Percentiles rank a stretch among this genome's conserved stretches.
phyloP scores from a whole-genome alignment of 176 grass and related monocot species.

The Calamus simplicifolius region DNA sequence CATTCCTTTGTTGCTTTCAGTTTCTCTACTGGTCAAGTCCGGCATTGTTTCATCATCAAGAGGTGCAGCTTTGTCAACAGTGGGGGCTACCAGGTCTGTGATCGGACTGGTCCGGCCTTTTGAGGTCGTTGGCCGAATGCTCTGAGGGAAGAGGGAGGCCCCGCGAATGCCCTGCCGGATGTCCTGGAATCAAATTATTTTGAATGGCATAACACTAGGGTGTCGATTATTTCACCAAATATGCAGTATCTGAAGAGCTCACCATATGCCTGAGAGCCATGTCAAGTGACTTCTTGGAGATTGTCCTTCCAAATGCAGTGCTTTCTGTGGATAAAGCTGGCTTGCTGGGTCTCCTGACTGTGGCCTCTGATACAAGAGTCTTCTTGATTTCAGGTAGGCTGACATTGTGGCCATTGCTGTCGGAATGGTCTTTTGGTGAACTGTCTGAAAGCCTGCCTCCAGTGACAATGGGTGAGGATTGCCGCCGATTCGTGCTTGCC shows the following conservation, averaged over 20 bases:
- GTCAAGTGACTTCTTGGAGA: constrained; percentile 11
- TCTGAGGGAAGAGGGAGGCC: constrained; percentile 16
- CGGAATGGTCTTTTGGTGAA: not conserved
- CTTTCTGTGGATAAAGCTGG: constrained; percentile 4
- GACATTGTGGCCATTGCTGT: not conserved
- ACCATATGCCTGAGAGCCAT: constrained; percentile 17
- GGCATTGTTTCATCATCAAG: no score
- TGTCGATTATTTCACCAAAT: no score
- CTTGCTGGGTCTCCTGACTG: not conserved
- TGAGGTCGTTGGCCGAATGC: constrained; percentile 10
- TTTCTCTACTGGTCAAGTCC: no score
- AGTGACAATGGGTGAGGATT: constrained; percentile 3
- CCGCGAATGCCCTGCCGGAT: constrained; percentile 7
- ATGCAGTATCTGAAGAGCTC: not conserved
- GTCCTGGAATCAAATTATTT: constrained; percentile 3
- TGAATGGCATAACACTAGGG: no score
- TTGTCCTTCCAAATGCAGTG: constrained; percentile 5
- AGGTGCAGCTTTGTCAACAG: no score
- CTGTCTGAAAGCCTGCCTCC: constrained; percentile 5
- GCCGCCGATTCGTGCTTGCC: not conserved
- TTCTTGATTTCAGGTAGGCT: not conserved
- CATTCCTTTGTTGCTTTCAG: no score
- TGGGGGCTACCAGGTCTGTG: no score
- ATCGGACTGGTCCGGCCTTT: not conserved
- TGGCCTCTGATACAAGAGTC: not conserved